Evolutionary conservation across 257 asterid genomes (phyloP).

Genomic region (Rehmannia glutinosa): DNA sequence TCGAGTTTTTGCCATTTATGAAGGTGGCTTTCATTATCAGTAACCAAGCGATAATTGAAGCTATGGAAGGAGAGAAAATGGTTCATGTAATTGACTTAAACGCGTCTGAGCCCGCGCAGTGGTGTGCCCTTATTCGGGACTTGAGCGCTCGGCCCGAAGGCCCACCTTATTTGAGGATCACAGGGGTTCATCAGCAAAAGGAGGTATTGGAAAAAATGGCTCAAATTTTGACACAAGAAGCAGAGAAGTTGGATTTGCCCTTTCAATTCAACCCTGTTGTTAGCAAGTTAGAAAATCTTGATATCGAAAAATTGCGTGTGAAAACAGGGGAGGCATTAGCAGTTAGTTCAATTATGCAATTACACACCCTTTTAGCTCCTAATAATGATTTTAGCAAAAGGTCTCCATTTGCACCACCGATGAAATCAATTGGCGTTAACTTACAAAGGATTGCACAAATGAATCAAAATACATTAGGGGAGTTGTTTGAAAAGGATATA

Average conservation of each 20-base stretch:
- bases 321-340: slow-evolving; percentile 96
- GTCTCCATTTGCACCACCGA: no score
- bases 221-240: slow-evolving; percentile 68
- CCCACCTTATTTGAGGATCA: slow-evolving; percentile 89
- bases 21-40: slow-evolving; percentile 75
- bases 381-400: slow-evolving; percentile 36
- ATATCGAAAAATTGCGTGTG: slow-evolving; percentile 58
- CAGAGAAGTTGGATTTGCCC: slow-evolving; percentile 83
- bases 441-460: slow-evolving; percentile 57
- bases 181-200: slow-evolving; percentile 67
- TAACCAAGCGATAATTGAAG: slow-evolving; percentile 84
- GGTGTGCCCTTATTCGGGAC: slow-evolving; percentile 91
- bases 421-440: no score
- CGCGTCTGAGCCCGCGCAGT: slow-evolving; percentile 68
- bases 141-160: slow-evolving; percentile 96
- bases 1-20: slow-evolving; percentile 68
- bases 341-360: slow-evolving; percentile 57
- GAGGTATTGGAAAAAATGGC: slow-evolving; percentile 83
- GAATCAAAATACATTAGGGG: no score
- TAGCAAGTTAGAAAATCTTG: slow-evolving; percentile 61
- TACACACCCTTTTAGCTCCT: slow-evolving; percentile 66
- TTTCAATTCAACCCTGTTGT: slow-evolving; percentile 83
- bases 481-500: slow-evolving; percentile 66
- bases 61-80: slow-evolving; percentile 95
- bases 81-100: slow-evolving; percentile 84